A percentile compares a stretch with the other conserved stretches of the same genome.
Evolutionary conservation across 139 green algal genomes (phyloP).

Genomic region (Zygnema cylindricum): DNA sequence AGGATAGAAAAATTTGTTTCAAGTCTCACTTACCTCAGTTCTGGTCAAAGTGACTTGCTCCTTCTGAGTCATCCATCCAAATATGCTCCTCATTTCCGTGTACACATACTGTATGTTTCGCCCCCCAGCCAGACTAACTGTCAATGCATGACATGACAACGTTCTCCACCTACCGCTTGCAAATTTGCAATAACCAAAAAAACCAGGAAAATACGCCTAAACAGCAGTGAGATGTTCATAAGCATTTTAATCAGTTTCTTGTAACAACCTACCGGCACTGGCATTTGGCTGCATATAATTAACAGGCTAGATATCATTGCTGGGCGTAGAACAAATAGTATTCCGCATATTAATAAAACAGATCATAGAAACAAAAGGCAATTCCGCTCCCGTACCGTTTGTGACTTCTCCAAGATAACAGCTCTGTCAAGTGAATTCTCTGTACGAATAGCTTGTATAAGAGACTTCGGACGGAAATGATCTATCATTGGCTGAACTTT

Average conservation of each 20-base stretch:
- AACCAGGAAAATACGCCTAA: background rate
- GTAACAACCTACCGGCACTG: background rate
- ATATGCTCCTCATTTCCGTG: constrained; percentile 9
- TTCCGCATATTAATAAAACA: too few species aligned
- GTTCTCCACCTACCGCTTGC: background rate
- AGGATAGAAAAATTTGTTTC: too few species aligned
- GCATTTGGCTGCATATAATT: background rate
- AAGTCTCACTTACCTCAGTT: background rate
- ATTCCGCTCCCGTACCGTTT: too few species aligned
- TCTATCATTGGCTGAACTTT: constrained; percentile 30
- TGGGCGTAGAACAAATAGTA: too few species aligned
- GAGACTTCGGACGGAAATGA: too few species aligned
- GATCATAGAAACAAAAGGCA: too few species aligned
- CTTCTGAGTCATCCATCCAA: constrained; percentile 31
- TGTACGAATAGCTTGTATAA: too few species aligned
- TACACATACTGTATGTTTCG: constrained; percentile 38
- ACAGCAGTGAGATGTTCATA: background rate
- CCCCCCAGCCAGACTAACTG: background rate
- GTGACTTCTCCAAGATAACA: constrained; percentile 25
- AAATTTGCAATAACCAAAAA: background rate
- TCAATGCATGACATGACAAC: background rate
- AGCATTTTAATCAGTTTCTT: background rate
- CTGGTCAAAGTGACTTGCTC: constrained; percentile 35
- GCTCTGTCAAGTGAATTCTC: constrained; percentile 15
- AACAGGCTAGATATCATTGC: too few species aligned